Evolutionary conservation across 257 asterid genomes (phyloP), one percentile per base, ranked within the genome.

Genomic region (Solanum microdontum): DNA sequence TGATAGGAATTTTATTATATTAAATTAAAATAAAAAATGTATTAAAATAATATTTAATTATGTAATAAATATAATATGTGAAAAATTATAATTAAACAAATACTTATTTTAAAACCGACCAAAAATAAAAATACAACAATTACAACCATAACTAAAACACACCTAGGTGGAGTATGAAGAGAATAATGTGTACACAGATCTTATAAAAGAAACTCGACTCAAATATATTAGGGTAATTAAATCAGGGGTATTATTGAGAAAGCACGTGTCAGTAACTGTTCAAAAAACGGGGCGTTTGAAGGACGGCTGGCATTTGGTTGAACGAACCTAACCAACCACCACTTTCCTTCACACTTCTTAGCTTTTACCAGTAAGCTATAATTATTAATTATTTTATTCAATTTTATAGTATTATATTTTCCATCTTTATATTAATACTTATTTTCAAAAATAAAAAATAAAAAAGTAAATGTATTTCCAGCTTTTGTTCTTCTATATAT

Each of bases 291-390:
- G 55, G 91, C 84, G 89, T 91, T 84, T 87, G 3, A 87, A 39
- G 55, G 92, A 86, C 92, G 90, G 93, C 92, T 76, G 93, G 87
- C 90, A 89, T 91, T 92, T 92, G 88, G 98, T 93, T 93, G 94
- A 93, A 95, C 98, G 91, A 93, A 93, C 94, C 94, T 82, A 93
- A 93, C 97, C 95, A 91, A 93, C 96, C 85, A 89, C 94, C 92
- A 72, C 91, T 86, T 92, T 91, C 93, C 94, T 90, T 90, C 92
- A 90, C 91, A 75, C 92, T 91, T 89, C 90, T 83, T 88, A 82
- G 80, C 87, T 76, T 87, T 90, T 87, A 84, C 90, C 88, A 84
- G 40, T 66, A 64, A 77, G 30, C 70, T 33, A 86, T 55, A 55
- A 86, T 45, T 86, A 37, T 45, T 19, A 39, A 40, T 7, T 32